Conservation (phyloP, 768 basidiomycete genomes). For the Rubroboletus pulcherrimus region DNA sequence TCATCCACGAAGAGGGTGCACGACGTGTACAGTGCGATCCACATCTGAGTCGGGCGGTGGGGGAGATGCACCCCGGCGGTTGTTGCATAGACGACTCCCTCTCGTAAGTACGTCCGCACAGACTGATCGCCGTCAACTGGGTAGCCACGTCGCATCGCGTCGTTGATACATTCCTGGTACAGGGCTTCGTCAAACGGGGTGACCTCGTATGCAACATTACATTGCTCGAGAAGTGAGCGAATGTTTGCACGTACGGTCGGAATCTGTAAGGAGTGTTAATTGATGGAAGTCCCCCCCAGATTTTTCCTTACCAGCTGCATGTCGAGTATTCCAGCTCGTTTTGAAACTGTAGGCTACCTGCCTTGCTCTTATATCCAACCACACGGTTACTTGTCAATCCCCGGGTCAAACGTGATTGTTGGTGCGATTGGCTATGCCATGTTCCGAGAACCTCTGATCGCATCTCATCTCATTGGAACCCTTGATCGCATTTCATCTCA, state of each 20-base stretch:
- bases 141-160: slow-evolving; percentile 24
- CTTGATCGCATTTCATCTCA: no score
- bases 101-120: slow-evolving; percentile 28
- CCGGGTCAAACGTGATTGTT: not conserved
- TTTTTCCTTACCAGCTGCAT: slow-evolving; percentile 9
- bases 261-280: slow-evolving; percentile 4
- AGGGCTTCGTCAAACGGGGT: slow-evolving; percentile 10
- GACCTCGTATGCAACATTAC: slow-evolving; percentile 10
- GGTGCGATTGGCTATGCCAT: not conserved
- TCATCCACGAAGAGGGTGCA: slow-evolving; percentile 31
- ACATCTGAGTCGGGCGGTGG: not conserved
- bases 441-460: not conserved
- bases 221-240: slow-evolving; percentile 11
- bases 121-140: slow-evolving; percentile 19
- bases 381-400: not conserved
- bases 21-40: not conserved
- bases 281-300: not conserved
- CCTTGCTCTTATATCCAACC: not conserved
- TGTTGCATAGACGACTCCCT: slow-evolving; percentile 26
- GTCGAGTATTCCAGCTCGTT: not conserved
- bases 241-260: slow-evolving; percentile 11
- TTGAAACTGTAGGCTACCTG: not conserved
- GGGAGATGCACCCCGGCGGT: not conserved
- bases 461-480: no score
- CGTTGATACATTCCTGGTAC: slow-evolving; percentile 20